Base-by-base conservation (phyloP, 306 rosid genomes). In the Begonia masoniana region DNA sequence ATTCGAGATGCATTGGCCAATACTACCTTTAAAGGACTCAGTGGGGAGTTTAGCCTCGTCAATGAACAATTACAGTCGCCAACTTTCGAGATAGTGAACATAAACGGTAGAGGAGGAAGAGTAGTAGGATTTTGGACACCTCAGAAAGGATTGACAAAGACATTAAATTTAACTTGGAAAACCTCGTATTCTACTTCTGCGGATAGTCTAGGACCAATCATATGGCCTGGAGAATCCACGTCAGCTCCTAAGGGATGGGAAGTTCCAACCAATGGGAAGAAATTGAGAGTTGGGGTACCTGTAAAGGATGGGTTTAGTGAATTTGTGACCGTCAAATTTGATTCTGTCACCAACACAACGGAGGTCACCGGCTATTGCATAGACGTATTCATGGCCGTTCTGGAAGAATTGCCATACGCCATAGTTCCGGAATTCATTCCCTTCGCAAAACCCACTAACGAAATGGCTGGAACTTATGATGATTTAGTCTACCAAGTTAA, bases 121-220 rank as follows among this genome's bases (percentile, higher is more conserved):
- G 16, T 6, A 4, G 11, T 85, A 3, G 87, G 82, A 15, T 79
- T 65, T 60, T 85, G 87, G 95, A 54, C 65, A 0, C 66, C 77
- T 2, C 1, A 70, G 15, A 57, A 7, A 10, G 84, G 91, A 48
- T 52, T 79, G 3, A 6, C 14, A 5, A 70, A 61, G 46, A 58
- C 51, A 12, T 5, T 9, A 55, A 52, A 57, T 11, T 36, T 24
- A 5, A 46, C 41, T 4, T 23, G 11, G 39, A 31, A 31, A 31
- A 31, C 39, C 39, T 31, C 39, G 39, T 31, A 31, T 31, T 31
- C 39, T 31, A 6, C 39, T 31, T 31, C 39, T 31, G 39, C 39
- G 10, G 65, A 6, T 35, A 26, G 23, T 1, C 23, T 50, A 16
- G 21, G 49, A 9, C 13, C 23, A 0, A 59, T 76, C 3, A 61